These are phyloP conservation scores for Zygosaccharomyces kombuchaensis DNA, from an alignment of 805 yeast genomes.

Conservation along the genomic window DNA sequence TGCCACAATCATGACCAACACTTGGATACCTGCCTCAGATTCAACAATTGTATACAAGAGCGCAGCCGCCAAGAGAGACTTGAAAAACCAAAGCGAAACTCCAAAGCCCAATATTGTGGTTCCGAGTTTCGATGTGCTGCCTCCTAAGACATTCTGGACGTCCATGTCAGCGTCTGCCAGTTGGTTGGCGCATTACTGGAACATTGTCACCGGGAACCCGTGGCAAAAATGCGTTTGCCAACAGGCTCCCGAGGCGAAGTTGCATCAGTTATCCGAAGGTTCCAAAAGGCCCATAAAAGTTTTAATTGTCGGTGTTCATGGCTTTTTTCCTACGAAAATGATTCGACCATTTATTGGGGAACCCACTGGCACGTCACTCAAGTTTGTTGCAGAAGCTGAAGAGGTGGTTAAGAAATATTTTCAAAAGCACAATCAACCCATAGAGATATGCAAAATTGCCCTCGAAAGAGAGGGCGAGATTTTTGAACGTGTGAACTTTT, in stretches of 20 bases:
- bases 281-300: conserved; percentile 47
- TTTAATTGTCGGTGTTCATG: conserved; percentile 89
- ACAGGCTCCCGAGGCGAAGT: conserved; percentile 16
- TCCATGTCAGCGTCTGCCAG: conserved; percentile 18
- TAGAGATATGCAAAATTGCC: conserved; percentile 82
- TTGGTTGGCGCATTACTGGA: conserved; percentile 16
- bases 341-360: conserved; percentile 85
- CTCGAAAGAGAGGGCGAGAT: conserved; percentile 91
- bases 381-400: conserved; percentile 89
- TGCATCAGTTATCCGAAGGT: conserved; percentile 19
- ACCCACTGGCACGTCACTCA: conserved; percentile 92
- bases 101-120: conserved; percentile 30
- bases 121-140: conserved; percentile 31
- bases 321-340: conserved; percentile 87
- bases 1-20: conserved; percentile 12
- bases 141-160: conserved; percentile 25
- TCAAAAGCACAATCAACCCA: conserved; percentile 35
- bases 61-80: conserved; percentile 14
- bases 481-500: conserved; percentile 76
- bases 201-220: conserved; percentile 6
- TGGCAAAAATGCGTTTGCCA: conserved; percentile 11
- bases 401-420: conserved; percentile 68
- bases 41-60: conserved; percentile 23
- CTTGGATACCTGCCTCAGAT: conserved; percentile 20
- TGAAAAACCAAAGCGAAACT: conserved; percentile 14